A percentile compares a stretch with the other conserved stretches of the same genome.
Conservation (phyloP, 2,329 filamentous ascomycete genomes). For the Paradendryphiella salina region DNA sequence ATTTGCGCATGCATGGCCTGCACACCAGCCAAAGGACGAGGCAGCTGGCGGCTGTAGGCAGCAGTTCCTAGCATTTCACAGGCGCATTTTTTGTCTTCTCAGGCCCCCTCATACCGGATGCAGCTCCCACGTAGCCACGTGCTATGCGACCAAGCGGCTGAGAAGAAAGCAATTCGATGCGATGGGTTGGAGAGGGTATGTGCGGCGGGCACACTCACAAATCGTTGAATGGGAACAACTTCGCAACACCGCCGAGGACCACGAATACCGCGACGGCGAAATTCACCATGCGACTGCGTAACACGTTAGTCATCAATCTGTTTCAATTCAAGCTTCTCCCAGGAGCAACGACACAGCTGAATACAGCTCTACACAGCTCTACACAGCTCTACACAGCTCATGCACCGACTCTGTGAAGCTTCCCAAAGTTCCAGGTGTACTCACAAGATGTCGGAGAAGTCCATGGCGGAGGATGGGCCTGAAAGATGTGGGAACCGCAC, state of each 20-base stretch:
- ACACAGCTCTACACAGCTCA: conserved; percentile 1
- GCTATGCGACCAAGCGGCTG: neutral
- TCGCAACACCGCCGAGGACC: conserved; percentile 77
- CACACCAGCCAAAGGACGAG: neutral
- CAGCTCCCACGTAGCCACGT: neutral
- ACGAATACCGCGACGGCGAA: conserved; percentile 84
- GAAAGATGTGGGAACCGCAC: conserved; percentile 43
- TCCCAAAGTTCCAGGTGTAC: conserved; percentile 44
- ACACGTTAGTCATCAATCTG: conserved; percentile 14
- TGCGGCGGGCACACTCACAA: conserved; percentile 47
- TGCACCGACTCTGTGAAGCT: neutral
- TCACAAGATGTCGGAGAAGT: conserved; percentile 91
- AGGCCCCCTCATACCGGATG: neutral
- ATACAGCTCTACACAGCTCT: conserved; percentile 16
- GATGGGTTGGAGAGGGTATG: neutral
- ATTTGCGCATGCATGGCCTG: too few species aligned
- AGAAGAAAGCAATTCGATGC: neutral
- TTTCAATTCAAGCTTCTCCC: conserved; percentile 9
- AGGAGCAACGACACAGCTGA: conserved; percentile 24
- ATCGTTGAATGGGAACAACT: conserved; percentile 62
- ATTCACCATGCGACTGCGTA: conserved; percentile 85
- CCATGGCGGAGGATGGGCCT: conserved; percentile 61
- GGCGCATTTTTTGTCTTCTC: neutral
- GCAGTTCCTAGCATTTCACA: neutral
- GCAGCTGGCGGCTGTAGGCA: neutral